Percentiles rank a stretch among this genome's conserved stretches.
phyloP scores from a whole-genome alignment of 768 basidiomycete genomes.

The Saitozyma podzolica region DNA sequence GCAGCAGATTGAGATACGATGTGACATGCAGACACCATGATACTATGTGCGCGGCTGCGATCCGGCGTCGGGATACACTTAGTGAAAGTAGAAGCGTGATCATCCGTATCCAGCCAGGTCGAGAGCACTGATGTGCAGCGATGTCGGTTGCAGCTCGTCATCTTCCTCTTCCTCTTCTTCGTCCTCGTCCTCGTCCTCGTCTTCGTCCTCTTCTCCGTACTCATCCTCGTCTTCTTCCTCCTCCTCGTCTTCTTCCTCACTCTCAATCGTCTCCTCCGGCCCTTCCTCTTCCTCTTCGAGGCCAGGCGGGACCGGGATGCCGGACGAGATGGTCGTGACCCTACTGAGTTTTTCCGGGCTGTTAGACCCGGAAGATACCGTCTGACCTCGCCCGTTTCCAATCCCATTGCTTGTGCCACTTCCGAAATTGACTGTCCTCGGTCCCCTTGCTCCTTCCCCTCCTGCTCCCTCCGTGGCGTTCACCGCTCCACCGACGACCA shows the following conservation, averaged over 20 bases:
- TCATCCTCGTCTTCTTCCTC: constrained; percentile 26
- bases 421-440: too few species aligned
- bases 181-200: constrained; percentile 31
- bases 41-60: too few species aligned
- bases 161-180: constrained; percentile 42
- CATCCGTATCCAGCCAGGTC: constrained; percentile 42
- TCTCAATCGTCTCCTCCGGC: constrained; percentile 13
- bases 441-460: too few species aligned
- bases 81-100: neutral
- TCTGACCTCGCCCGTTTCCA: neutral
- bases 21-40: constrained; percentile 2
- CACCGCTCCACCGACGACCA: constrained; percentile 1
- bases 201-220: constrained; percentile 31
- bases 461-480: neutral
- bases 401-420: too few species aligned
- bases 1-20: too few species aligned
- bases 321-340: neutral
- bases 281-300: constrained; percentile 18
- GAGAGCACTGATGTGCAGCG: constrained; percentile 44
- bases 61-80: neutral
- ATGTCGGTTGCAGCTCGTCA: constrained; percentile 24
- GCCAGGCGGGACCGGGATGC: neutral
- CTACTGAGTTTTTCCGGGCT: neutral
- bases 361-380: neutral
- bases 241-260: constrained; percentile 34